Evolutionary conservation across 176 grass and related monocot genomes (phyloP), one percentile per base, ranked within the genome.

Genomic region (Eremochloa ophiuroides): DNA sequence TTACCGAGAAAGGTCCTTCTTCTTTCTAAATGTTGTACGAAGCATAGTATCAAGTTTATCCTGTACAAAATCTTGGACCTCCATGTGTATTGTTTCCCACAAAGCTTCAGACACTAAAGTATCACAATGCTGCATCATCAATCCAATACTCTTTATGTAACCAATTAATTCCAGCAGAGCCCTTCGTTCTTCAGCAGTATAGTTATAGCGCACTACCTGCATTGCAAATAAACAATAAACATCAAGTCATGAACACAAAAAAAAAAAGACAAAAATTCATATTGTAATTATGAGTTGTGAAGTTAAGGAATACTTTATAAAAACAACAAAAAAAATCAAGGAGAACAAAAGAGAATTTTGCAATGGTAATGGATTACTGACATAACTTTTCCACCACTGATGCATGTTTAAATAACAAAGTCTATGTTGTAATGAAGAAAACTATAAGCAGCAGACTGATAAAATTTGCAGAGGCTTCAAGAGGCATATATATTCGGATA

Each of bases 41-140:
- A 94, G 82, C 95, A 98, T 98, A 9, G 81, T 94, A 48, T 98
- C 92, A 55, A 98, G 84, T 84, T 94, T 98, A 93, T 93, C 92
- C 71, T 98, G 95, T 76, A 94, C 92, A 94, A 98, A 98, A 89
- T 98, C 92, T 85, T 98, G 95, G 63, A 98, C 95, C 83, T 98
- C 95, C 84, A 90, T 93, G 87, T 98, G 95, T 73, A 98, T 98
- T 75, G 92, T 98, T 88, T 98, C 95, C 95, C 92, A 98, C 58
- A 98, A 93, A 85, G 95, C 95, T 88, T 98, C 95, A 79, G 90
- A 91, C 33, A 98, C 88, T 89, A 98, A 86, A 41, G 90, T 95
- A 80, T 98, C 95, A 87, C 88, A 95, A 43, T 80, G 86, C 80
- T 98, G 92, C 92, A 98, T 93, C 90, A 98, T 94, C 75, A 89